Evolutionary conservation across 1,139 yeast genomes (phyloP).

Genomic region (Nakaseomyces uthaithaninus): DNA sequence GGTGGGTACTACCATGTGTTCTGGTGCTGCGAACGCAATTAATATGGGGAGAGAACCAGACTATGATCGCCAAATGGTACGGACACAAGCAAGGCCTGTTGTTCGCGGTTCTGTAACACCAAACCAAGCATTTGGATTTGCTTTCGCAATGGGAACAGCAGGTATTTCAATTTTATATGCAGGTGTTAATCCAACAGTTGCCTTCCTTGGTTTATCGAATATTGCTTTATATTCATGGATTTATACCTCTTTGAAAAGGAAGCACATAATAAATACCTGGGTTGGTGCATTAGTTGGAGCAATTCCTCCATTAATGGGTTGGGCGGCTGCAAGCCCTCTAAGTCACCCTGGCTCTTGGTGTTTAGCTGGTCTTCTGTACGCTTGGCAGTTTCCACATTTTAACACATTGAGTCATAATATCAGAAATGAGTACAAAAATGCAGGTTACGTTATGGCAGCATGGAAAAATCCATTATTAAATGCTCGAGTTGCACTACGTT

Average conservation of each 20-base stretch:
- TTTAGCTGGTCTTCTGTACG: conserved; percentile 77
- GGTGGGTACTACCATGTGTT: conserved; percentile 75
- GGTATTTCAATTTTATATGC: conserved; percentile 63
- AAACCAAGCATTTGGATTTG: conserved; percentile 69
- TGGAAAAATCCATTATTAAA: conserved; percentile 86
- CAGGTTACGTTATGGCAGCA: conserved; percentile 96
- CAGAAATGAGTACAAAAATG: conserved; percentile 77
- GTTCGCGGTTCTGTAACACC: conserved; percentile 77
- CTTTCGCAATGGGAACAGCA: conserved; percentile 58
- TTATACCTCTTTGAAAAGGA: conserved; percentile 83
- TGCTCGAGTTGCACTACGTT: conserved; percentile 87
- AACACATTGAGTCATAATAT: conserved; percentile 85
- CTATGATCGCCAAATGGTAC: conserved; percentile 77
- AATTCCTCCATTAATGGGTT: conserved; percentile 97
- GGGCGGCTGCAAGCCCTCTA: conserved; percentile 90
- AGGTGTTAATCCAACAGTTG: conserved; percentile 85
- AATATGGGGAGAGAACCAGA: conserved; percentile 96
- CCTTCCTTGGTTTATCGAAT: conserved; percentile 66
- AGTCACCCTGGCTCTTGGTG: conserved; percentile 93
- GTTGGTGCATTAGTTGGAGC: conserved; percentile 98
- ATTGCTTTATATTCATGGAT: conserved; percentile 80
- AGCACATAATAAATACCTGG: conserved; percentile 87
- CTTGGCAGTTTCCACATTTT: conserved; percentile 99
- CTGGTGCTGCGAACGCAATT: conserved; percentile 93
- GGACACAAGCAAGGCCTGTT: conserved; percentile 86